phyloP scores from a whole-genome alignment of 345 rosid species.

The Populus davidiana region DNA sequence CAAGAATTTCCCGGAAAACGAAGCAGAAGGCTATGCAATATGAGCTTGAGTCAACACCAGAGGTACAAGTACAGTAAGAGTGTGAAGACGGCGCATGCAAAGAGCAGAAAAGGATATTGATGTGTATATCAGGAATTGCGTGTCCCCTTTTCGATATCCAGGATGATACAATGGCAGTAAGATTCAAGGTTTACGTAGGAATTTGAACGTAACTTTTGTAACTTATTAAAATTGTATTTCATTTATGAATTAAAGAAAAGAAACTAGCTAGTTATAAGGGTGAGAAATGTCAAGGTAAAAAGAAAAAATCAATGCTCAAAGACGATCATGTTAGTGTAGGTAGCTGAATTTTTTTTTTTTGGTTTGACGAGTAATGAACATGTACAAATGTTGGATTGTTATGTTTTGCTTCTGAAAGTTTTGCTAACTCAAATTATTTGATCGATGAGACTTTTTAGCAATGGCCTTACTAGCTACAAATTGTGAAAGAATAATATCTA shows the following conservation, averaged over 20 bases:
- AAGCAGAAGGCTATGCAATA: slow-evolving; percentile 28
- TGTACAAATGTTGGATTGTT: slow-evolving; percentile 17
- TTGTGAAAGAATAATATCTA: too few relatives aligned
- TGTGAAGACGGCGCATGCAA: not conserved
- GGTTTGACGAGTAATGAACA: slow-evolving; percentile 6
- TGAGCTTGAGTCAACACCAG: slow-evolving; percentile 22
- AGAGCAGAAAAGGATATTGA: not conserved
- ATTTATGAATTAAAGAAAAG: not conserved
- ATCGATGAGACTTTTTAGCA: not conserved
- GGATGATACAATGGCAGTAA: not conserved
- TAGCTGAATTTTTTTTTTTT: slow-evolving; percentile 3
- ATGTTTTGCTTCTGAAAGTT: slow-evolving; percentile 11
- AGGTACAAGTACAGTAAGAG: slow-evolving; percentile 19
- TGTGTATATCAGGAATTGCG: slow-evolving; percentile 11
- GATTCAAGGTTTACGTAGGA: not conserved
- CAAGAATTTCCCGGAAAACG: slow-evolving; percentile 31
- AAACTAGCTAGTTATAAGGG: not conserved
- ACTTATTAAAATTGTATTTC: not conserved
- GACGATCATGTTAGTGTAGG: slow-evolving; percentile 6
- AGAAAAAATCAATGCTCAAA: not conserved
- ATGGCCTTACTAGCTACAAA: too few relatives aligned
- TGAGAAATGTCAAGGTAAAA: not conserved
- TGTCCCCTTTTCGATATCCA: not conserved
- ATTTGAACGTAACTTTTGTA: slow-evolving; percentile 19
- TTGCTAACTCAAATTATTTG: slow-evolving; percentile 7